These are phyloP conservation scores for Penicillium nucicola DNA, from an alignment of 495 filamentous ascomycete species.

Conservation along the genomic window DNA sequence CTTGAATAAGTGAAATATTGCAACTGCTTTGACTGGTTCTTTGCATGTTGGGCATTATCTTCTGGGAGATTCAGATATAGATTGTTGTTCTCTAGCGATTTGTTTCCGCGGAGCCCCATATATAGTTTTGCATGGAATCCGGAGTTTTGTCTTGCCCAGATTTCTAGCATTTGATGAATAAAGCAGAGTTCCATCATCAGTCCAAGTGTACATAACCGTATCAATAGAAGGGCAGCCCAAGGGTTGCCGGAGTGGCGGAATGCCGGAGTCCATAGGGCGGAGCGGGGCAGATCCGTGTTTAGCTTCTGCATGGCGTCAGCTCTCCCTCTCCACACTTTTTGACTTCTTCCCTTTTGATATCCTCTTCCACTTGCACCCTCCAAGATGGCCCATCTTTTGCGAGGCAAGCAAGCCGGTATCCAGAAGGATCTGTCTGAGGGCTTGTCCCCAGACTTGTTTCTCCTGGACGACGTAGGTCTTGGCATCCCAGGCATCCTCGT, in stretches of 20 bases:
- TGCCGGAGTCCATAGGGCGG: constrained; percentile 11
- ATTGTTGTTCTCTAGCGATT: constrained; percentile 4
- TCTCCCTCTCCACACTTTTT: constrained; percentile 15
- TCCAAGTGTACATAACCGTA: background rate
- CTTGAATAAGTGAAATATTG: constrained; percentile 1
- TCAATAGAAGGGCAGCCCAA: no score
- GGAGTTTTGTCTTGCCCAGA: background rate
- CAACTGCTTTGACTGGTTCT: background rate
- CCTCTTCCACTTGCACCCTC: background rate
- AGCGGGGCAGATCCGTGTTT: constrained; percentile 30
- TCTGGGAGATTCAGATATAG: background rate
- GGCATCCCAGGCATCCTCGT: constrained; percentile 27
- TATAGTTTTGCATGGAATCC: constrained; percentile 16
- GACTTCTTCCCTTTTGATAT: constrained; percentile 12
- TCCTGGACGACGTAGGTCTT: constrained; percentile 70
- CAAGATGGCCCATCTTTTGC: constrained; percentile 76
- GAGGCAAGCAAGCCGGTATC: constrained; percentile 90
- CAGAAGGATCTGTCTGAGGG: constrained; percentile 84
- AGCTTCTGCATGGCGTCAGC: constrained; percentile 30
- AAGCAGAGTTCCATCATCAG: background rate
- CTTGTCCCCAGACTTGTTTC: constrained; percentile 69
- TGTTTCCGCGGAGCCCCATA: background rate
- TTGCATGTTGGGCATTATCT: constrained; percentile 9
- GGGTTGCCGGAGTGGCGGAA: background rate
- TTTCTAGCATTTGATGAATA: background rate